Base-by-base conservation (phyloP, 2,329 filamentous ascomycete species). In the Elsinoe arachidis region DNA sequence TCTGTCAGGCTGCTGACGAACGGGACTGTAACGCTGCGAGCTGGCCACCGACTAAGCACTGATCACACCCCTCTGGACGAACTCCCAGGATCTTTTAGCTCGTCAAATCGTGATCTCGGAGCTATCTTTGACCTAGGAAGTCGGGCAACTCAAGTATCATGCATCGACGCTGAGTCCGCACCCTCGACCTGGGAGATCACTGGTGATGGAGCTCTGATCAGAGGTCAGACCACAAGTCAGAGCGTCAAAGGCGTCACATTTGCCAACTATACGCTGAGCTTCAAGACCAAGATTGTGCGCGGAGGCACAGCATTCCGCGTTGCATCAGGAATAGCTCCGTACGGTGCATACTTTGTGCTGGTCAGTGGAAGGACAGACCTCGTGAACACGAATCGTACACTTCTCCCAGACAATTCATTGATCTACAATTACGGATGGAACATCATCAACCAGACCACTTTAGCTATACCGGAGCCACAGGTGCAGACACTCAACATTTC, bases 251-350 rank as follows among this genome's bases (percentile, higher is more conserved):
- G 61, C 1, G 60, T 56, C 1, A 6, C 17, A 0, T 66, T 68
- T 10, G 59, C 60, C 37, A 70, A 73, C 46, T 74, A 75, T 52
- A 73, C 69, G 0, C 55, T 75, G 30, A 61, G 64, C 0, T 74
- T 75, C 49, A 64, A 64, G 1, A 68, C 68, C 1, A 73, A 71
- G 55, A 74, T 75, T 38, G 64, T 63, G 3, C 62, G 66, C 15
- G 72, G 68, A 5, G 73, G 73, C 2, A 67, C 66, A 7, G 70
- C 73, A n/a, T 75, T 71, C 72, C 64, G 62, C 7, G 63, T 72
- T 34, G 69, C 67, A 9, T 66, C 62, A 14, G 37, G 37, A 4
- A 15, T 9, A 14, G 12, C 15, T 39, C 61, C 62, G n/a, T 61
- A 60, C 21, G 63, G 62, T 12, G 51, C 63, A 26, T 56, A 66